Evolutionary conservation across 2,329 filamentous ascomycete genomes (phyloP).

Genomic region (Hymenotorrendiella dingleyae): DNA sequence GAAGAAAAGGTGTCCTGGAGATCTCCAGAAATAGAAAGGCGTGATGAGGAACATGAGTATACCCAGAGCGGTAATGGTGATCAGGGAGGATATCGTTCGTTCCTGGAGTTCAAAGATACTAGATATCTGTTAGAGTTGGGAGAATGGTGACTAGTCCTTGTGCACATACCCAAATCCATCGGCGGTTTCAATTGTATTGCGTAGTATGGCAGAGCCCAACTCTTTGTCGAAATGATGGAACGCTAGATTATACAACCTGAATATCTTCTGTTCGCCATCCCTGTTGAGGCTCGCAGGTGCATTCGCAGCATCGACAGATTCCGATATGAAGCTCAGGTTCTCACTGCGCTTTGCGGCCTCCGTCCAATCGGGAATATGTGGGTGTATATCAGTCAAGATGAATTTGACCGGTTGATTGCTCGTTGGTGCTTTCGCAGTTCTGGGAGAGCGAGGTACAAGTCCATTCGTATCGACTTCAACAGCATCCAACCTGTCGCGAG

Average conservation of each 20-base stretch:
- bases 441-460: slow-evolving; percentile 22
- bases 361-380: slow-evolving; percentile 56
- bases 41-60: slow-evolving; percentile 45
- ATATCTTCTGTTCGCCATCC: slow-evolving; percentile 44
- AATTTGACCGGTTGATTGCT: slow-evolving; percentile 42
- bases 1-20: slow-evolving; percentile 47
- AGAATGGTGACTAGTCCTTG: neutral
- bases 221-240: slow-evolving; percentile 73
- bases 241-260: slow-evolving; percentile 66
- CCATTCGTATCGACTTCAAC: slow-evolving; percentile 21
- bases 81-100: slow-evolving; percentile 47
- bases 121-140: neutral
- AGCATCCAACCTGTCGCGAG: slow-evolving; percentile 15
- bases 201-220: slow-evolving; percentile 54
- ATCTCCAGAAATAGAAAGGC: slow-evolving; percentile 41
- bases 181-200: slow-evolving; percentile 57
- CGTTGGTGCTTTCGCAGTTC: slow-evolving; percentile 8
- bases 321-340: slow-evolving; percentile 52
- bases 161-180: slow-evolving; percentile 52
- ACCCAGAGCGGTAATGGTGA: slow-evolving; percentile 48
- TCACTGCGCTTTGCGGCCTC: slow-evolving; percentile 44
- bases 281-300: slow-evolving; percentile 47
- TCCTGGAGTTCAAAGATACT: slow-evolving; percentile 71
- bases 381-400: slow-evolving; percentile 61
- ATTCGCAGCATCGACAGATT: slow-evolving; percentile 59